phyloP scores from a whole-genome alignment of 331 rosid genomes.

The Rosa hybrid region DNA sequence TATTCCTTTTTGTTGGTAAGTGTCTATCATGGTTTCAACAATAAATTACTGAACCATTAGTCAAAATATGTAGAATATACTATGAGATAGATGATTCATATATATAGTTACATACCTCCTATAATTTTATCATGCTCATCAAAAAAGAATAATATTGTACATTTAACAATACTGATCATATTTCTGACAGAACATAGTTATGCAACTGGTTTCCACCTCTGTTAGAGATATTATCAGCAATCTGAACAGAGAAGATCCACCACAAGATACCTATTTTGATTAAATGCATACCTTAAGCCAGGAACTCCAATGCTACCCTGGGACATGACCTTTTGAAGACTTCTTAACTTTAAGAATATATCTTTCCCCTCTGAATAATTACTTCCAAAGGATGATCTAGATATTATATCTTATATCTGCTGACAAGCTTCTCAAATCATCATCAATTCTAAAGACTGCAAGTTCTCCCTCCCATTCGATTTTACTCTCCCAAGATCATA shows the following conservation, averaged over 20 bases:
- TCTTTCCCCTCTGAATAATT: conserved; percentile 59
- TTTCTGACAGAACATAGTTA: too few relatives aligned
- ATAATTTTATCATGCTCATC: too few relatives aligned
- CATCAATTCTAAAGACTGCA: conserved; percentile 48
- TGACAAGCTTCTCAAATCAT: conserved; percentile 55
- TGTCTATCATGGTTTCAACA: background rate
- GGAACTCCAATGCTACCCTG: conserved; percentile 51
- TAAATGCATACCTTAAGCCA: conserved; percentile 45
- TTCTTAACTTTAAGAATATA: conserved; percentile 62
- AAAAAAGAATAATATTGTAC: too few relatives aligned
- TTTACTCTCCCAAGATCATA: too few relatives aligned
- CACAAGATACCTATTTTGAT: background rate
- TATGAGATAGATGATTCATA: background rate
- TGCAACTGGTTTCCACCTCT: background rate
- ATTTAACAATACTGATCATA: too few relatives aligned
- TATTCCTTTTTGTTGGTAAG: conserved; percentile 3
- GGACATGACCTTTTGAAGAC: conserved; percentile 55
- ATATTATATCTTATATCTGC: conserved; percentile 66
- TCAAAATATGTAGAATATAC: background rate
- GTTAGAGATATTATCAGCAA: background rate
- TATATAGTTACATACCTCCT: too few relatives aligned
- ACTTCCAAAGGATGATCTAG: conserved; percentile 76
- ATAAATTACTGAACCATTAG: background rate
- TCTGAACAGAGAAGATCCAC: background rate
- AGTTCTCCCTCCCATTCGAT: conserved; percentile 68